A percentile compares a stretch with the other conserved stretches of the same genome.
Conservation (phyloP, 176 grass and related monocot species). For the Oropetium thomaeum region DNA sequence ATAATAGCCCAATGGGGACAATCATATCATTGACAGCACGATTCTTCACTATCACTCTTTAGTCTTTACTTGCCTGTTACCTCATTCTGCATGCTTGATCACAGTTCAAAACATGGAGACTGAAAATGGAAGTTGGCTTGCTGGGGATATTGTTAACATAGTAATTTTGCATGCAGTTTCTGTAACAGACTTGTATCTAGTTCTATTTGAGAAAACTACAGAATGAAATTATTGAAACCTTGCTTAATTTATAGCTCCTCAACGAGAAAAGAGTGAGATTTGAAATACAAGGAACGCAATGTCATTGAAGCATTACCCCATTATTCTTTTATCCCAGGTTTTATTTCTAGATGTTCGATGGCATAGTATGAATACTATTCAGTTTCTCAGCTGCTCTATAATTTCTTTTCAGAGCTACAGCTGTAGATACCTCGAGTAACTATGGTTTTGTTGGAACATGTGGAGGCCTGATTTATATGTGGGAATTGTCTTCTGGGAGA, state of each 20-base stretch:
- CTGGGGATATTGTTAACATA: background rate
- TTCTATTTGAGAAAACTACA: constrained; percentile 12
- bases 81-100: background rate
- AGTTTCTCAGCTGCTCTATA: background rate
- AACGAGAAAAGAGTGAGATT: background rate
- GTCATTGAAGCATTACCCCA: background rate
- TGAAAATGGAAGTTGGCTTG: background rate
- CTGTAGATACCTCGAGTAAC: constrained; percentile 51
- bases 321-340: background rate
- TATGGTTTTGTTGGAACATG: constrained; percentile 72
- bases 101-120: background rate
- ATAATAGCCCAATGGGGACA: no score
- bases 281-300: constrained; percentile 6
- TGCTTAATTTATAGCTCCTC: constrained; percentile 23
- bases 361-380: constrained; percentile 15
- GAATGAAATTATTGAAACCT: constrained; percentile 1
- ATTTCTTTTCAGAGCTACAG: constrained; percentile 62
- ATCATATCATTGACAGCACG: background rate
- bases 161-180: background rate
- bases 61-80: background rate
- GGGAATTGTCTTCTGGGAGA: constrained; percentile 74
- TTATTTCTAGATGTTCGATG: background rate
- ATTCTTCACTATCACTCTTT: background rate
- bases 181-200: background rate
- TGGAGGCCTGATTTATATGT: constrained; percentile 69